Conservation (phyloP, 176 grass and related monocot genomes). For the Themeda triandra region DNA sequence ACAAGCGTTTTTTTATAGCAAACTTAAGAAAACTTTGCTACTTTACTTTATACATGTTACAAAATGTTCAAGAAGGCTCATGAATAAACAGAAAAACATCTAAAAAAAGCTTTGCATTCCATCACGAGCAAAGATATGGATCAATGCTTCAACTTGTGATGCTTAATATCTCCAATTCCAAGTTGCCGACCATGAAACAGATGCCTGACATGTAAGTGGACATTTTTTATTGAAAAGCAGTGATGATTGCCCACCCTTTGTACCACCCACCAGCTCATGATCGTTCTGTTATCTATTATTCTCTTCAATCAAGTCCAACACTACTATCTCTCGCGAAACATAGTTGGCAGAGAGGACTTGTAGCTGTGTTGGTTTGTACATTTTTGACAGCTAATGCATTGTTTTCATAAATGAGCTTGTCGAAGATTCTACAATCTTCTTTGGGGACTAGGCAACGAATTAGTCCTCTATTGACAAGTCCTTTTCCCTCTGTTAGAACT, state of each 20-base stretch:
- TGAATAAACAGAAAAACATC: not conserved
- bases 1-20: slow-evolving; percentile 13
- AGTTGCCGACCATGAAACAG: slow-evolving; percentile 22
- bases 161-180: slow-evolving; percentile 10
- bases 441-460: not conserved
- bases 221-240: slow-evolving; percentile 22
- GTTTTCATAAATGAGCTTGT: not conserved
- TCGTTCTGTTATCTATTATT: slow-evolving; percentile 31
- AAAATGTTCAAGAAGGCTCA: not conserved
- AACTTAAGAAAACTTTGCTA: not conserved
- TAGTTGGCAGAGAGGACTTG: slow-evolving; percentile 18
- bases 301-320: slow-evolving; percentile 9
- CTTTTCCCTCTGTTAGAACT: slow-evolving; percentile 7
- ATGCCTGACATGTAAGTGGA: slow-evolving; percentile 1
- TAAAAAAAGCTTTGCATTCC: slow-evolving; percentile 15
- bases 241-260: slow-evolving; percentile 19
- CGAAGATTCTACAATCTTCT: not conserved
- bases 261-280: slow-evolving; percentile 33
- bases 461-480: not conserved
- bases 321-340: slow-evolving; percentile 12
- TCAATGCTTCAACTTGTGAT: not conserved
- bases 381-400: slow-evolving; percentile 15
- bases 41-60: not conserved
- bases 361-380: slow-evolving; percentile 12
- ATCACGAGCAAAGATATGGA: not conserved